A percentile compares a stretch with the other conserved stretches of the same genome.
These are phyloP conservation scores for Teratosphaeria viscida DNA, from an alignment of 2,329 filamentous ascomycete genomes.

Conservation along the genomic window DNA sequence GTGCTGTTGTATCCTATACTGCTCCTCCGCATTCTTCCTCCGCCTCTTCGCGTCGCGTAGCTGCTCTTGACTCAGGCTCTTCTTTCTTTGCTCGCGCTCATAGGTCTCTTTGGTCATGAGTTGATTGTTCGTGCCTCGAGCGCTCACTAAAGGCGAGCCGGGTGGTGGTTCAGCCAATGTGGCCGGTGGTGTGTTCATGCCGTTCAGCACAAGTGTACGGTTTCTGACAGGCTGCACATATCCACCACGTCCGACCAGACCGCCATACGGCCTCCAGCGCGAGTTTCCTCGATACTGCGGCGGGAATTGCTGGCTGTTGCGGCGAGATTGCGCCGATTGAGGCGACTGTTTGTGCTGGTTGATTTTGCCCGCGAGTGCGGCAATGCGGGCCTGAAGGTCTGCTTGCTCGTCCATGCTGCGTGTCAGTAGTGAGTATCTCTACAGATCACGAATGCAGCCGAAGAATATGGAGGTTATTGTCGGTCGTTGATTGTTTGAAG, in stretches of 20 bases:
- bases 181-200: constrained; percentile 18
- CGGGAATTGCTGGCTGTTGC: not conserved
- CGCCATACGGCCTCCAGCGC: constrained; percentile 18
- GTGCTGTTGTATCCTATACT: constrained; percentile 7
- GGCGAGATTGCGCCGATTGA: not conserved
- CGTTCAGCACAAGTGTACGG: constrained; percentile 47
- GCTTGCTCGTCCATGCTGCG: constrained; percentile 20
- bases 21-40: constrained; percentile 8
- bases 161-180: not conserved
- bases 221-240: constrained; percentile 38
- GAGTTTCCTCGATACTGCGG: not conserved
- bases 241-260: constrained; percentile 19
- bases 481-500: not conserved
- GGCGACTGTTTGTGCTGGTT: constrained; percentile 20
- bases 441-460: not conserved
- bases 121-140: constrained; percentile 64
- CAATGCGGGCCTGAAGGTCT: constrained; percentile 22
- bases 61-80: constrained; percentile 61
- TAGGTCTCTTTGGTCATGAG: constrained; percentile 73
- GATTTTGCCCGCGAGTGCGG: constrained; percentile 21
- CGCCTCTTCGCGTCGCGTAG: constrained; percentile 50
- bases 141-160: constrained; percentile 50
- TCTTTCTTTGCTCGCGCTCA: constrained; percentile 59
- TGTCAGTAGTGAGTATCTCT: not conserved
- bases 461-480: not conserved